Evolutionary conservation across 1,284 basidiomycete genomes (phyloP).

Genomic region (Malassezia nana): DNA sequence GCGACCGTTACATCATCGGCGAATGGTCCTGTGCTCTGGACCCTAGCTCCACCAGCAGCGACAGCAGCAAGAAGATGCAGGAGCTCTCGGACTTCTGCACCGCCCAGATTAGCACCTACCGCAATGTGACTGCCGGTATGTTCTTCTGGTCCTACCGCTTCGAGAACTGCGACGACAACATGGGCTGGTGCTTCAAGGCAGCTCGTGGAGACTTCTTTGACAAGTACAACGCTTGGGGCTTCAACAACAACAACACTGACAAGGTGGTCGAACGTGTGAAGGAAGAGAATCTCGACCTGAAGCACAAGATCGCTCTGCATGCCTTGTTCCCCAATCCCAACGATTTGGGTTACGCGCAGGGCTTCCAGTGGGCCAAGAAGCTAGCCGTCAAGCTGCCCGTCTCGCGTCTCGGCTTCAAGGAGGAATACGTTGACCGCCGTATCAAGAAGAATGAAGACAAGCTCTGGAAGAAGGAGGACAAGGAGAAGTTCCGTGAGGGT

Average conservation of each 20-base stretch:
- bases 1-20: conserved; percentile 59
- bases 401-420: background rate
- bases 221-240: conserved; percentile 32
- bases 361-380: background rate
- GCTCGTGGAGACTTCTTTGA: conserved; percentile 25
- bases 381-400: background rate
- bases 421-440: background rate
- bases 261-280: background rate
- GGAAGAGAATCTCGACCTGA: background rate
- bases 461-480: background rate
- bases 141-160: conserved; percentile 60
- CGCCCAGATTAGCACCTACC: conserved; percentile 58
- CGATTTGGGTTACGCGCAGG: background rate
- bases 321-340: background rate
- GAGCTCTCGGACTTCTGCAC: conserved; percentile 57
- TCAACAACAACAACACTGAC: conserved; percentile 9
- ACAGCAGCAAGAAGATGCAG: conserved; percentile 53
- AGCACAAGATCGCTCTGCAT: background rate
- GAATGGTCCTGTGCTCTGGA: conserved; percentile 54
- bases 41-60: conserved; percentile 53
- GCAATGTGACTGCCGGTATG: conserved; percentile 60
- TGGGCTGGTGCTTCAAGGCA: conserved; percentile 39
- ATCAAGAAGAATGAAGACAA: background rate
- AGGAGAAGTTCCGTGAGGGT: background rate
- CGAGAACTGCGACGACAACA: conserved; percentile 35